A percentile compares a stretch with the other conserved stretches of the same genome.
Evolutionary conservation across 108 stramenopile genomes (phyloP).

Genomic region (Asterionellopsis glacialis): DNA sequence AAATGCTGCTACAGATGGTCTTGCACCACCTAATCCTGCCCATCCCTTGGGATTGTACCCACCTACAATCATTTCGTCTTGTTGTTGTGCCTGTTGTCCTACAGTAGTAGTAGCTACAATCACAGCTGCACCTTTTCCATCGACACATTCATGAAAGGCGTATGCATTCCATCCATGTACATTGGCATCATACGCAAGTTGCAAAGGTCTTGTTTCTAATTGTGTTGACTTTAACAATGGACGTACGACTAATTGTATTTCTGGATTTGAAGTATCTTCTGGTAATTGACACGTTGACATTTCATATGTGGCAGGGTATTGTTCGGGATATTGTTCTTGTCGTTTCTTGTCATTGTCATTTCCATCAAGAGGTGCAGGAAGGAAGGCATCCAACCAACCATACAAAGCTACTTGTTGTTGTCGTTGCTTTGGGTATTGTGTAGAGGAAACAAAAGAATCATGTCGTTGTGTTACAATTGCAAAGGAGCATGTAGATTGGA

Average conservation of each 20-base stretch:
- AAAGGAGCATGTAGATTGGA: too few species aligned
- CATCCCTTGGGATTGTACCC: conserved; percentile 76
- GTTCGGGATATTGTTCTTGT: conserved; percentile 28
- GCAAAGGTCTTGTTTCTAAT: conserved; percentile 48
- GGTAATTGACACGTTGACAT: conserved; percentile 10
- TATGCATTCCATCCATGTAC: conserved; percentile 47
- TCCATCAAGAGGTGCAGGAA: conserved; percentile 7
- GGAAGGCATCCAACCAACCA: conserved; percentile 28
- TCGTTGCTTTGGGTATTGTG: too few species aligned
- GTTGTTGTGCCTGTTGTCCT: background rate
- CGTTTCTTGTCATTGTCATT: background rate
- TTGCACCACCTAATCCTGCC: conserved; percentile 49
- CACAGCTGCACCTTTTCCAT: conserved; percentile 64
- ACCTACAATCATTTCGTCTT: conserved; percentile 45
- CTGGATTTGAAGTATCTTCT: conserved; percentile 8
- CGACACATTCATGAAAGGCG: conserved; percentile 45
- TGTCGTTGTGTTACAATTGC: too few species aligned
- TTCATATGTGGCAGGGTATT: conserved; percentile 34
- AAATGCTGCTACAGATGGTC: conserved; percentile 57
- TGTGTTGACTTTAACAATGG: conserved; percentile 63
- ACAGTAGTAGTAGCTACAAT: conserved; percentile 36
- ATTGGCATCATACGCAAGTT: conserved; percentile 50
- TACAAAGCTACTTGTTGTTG: background rate
- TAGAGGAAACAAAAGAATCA: too few species aligned
- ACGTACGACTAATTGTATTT: conserved; percentile 18